These are phyloP conservation scores for Nakazawaea wyomingensis DNA, from an alignment of 805 yeast species.

Conservation along the genomic window DNA sequence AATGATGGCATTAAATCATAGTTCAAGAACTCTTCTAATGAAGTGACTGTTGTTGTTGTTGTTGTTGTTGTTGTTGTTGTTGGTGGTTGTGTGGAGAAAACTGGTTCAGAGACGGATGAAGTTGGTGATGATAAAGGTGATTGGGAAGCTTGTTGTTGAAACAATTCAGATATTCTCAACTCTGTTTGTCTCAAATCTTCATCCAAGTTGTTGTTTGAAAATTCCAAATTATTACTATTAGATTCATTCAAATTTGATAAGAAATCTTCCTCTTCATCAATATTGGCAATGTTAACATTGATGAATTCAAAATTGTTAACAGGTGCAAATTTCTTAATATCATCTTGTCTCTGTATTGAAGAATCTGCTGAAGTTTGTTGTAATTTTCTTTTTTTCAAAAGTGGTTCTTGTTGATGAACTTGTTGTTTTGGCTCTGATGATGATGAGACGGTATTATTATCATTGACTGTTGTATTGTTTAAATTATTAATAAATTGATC, in stretches of 20 bases:
- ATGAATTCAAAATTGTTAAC: conserved; percentile 3
- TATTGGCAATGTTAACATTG: neutral
- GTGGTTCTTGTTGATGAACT: conserved; percentile 1
- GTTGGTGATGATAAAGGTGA: neutral
- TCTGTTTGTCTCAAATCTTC: conserved; percentile 10
- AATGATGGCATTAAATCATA: conserved; percentile 9
- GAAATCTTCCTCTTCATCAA: conserved; percentile 6
- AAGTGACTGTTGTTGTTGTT: neutral
- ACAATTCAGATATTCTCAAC: conserved; percentile 5
- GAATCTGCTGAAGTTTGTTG: neutral
- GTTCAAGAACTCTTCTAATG: conserved; percentile 11
- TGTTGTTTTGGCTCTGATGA: too few relatives aligned
- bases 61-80: neutral
- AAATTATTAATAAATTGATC: conserved; percentile 9
- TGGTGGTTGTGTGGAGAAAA: neutral
- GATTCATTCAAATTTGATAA: neutral
- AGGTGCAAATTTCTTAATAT: neutral
- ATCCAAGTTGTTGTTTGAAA: neutral
- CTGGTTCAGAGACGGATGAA: neutral
- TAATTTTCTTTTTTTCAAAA: conserved; percentile 7
- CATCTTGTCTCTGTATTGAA: neutral
- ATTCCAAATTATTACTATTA: neutral
- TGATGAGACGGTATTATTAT: neutral
- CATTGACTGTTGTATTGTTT: too few relatives aligned
- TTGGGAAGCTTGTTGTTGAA: neutral